Base-by-base conservation (phyloP, 2,329 filamentous ascomycete species). In the Piedraia hortae region DNA sequence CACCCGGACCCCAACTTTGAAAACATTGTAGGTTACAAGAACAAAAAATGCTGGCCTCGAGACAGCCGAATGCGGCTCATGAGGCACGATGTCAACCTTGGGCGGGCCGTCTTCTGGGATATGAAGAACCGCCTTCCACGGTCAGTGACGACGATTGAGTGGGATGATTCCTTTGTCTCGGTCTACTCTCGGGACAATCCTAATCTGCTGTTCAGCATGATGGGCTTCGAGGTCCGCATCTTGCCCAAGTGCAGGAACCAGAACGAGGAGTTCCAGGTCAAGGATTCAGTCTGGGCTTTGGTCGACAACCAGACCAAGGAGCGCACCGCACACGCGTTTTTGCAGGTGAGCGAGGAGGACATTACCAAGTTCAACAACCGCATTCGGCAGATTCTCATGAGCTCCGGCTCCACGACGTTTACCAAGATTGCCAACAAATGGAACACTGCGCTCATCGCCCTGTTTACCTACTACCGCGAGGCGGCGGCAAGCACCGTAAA, bases 371-470 rank as follows among this genome's bases (percentile, higher is more conserved):
- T 97, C 57, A 97, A 97, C 50, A 97, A 97, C 46, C 69, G 88
- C 18, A 97, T 97, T 39, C 67, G 85, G 27, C 85, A 97, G 41
- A 97, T 97, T 42, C 58, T 97, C 25, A 97, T 97, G 85, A 93
- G 82, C 6, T 93, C 85, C 26, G 88, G 85, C n/a, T 90, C 77
- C 4, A 97, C 85, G 0, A 97, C 85, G 0, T 97, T 97, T 50
- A 97, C 85, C 20, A 97, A 97, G 59, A 97, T 97, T 39, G 85
- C 88, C 20, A 97, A 97, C 51, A 97, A 97, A 51, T 97, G 88
- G 85, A 97, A 97, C 48, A 97, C 85, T 0, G 85, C 77, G 1
- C 49, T 97, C 33, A 97, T 97, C 38, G 80, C 85, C 1, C 60
- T 97, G 12, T 97, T 97, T 50, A 93, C 85, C 0, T 97, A 97